Conservation (phyloP, 2,329 filamentous ascomycete genomes). For the Zymoseptoria tritici region DNA sequence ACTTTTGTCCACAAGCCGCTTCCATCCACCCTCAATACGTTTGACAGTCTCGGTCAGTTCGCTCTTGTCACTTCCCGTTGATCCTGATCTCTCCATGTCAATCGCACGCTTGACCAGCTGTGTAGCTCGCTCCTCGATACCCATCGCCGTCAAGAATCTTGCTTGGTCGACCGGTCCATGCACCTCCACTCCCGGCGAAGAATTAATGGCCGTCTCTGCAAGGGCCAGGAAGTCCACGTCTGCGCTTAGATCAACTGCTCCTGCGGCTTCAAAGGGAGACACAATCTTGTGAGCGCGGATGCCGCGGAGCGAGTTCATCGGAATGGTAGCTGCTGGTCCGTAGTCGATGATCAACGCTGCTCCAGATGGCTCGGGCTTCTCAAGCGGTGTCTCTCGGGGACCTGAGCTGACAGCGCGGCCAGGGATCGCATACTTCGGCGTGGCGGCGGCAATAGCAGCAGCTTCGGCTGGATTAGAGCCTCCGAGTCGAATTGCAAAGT, state of each 20-base stretch:
- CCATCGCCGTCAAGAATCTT: slow-evolving; percentile 70
- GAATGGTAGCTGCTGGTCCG: slow-evolving; percentile 69
- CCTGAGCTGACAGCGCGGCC: slow-evolving; percentile 16
- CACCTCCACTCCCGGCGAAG: slow-evolving; percentile 75
- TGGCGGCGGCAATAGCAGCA: slow-evolving; percentile 8
- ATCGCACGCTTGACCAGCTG: slow-evolving; percentile 50
- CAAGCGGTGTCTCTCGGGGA: slow-evolving; percentile 27
- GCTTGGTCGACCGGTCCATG: slow-evolving; percentile 87
- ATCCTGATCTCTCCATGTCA: slow-evolving; percentile 26
- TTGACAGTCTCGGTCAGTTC: slow-evolving; percentile 44
- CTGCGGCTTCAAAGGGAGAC: slow-evolving; percentile 71
- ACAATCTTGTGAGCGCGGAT: slow-evolving; percentile 71
- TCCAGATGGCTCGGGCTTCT: slow-evolving; percentile 61
- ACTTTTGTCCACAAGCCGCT: slow-evolving; percentile 72
- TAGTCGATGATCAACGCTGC: slow-evolving; percentile 96
- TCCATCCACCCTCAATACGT: slow-evolving; percentile 67
- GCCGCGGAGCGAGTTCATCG: slow-evolving; percentile 81
- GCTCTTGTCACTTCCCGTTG: slow-evolving; percentile 32
- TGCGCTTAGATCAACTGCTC: slow-evolving; percentile 78
- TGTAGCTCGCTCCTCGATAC: slow-evolving; percentile 69
- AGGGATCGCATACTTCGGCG: slow-evolving; percentile 15
- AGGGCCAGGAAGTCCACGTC: slow-evolving; percentile 90
- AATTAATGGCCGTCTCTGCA: slow-evolving; percentile 69
- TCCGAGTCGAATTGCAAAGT: slow-evolving; percentile 80
- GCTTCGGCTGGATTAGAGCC: slow-evolving; percentile 40